Percentiles rank a stretch among this genome's conserved stretches.
Evolutionary conservation across 2,329 filamentous ascomycete species (phyloP).

Genomic region (Dothistroma septosporum): DNA sequence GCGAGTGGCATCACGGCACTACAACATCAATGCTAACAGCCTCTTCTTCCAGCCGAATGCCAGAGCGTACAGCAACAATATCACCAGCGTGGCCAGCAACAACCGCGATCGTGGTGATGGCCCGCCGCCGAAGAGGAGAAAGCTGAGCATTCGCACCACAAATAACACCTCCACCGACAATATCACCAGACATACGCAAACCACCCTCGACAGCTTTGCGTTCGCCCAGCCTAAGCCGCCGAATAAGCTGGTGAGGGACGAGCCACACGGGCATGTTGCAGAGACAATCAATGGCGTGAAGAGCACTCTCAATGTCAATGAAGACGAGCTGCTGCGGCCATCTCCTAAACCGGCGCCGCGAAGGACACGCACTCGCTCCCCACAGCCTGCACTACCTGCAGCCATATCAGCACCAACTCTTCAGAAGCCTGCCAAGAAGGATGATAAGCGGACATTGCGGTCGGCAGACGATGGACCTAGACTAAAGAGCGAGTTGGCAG

Average conservation of each 20-base stretch:
- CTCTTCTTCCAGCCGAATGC: background rate
- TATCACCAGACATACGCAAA: slow-evolving; percentile 18
- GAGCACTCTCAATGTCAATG: slow-evolving; percentile 28
- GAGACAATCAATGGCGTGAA: slow-evolving; percentile 43
- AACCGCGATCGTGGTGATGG: background rate
- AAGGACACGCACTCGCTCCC: slow-evolving; percentile 11
- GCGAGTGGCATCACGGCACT: background rate
- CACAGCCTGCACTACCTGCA: slow-evolving; percentile 4
- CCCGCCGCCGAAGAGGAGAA: slow-evolving; percentile 26
- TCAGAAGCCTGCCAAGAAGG: slow-evolving; percentile 27
- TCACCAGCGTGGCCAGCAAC: background rate
- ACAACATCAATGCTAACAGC: background rate
- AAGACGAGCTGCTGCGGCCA: slow-evolving; percentile 18
- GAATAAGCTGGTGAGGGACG: slow-evolving; percentile 41
- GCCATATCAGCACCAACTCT: slow-evolving; percentile 1
- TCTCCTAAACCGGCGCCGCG: slow-evolving; percentile 13
- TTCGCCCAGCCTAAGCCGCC: slow-evolving; percentile 34
- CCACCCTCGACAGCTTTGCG: slow-evolving; percentile 26
- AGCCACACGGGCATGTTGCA: slow-evolving; percentile 41
- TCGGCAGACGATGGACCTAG: slow-evolving; percentile 77
- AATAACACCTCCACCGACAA: background rate
- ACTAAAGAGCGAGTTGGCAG: slow-evolving; percentile 85
- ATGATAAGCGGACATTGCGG: slow-evolving; percentile 72
- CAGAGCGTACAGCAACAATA: background rate
- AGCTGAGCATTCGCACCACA: slow-evolving; percentile 25